Conservation (phyloP, 305 asterid genomes). For the Euphrasia arctica region DNA sequence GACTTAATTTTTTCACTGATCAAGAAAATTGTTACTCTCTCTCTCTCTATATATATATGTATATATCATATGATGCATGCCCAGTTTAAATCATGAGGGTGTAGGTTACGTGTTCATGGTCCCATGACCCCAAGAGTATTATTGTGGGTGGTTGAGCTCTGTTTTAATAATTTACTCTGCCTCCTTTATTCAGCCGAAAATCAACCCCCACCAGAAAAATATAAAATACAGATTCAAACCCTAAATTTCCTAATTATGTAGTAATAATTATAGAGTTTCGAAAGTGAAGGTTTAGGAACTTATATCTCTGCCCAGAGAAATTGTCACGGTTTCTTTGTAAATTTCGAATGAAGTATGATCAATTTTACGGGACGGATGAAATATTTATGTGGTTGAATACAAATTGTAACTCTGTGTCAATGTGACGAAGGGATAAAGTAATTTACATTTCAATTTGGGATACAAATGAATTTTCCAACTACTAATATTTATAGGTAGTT, state of each 20-base stretch:
- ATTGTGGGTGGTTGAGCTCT: conserved; percentile 20
- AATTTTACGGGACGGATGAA: no score
- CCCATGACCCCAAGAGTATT: background rate
- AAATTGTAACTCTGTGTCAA: no score
- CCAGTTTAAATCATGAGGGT: background rate
- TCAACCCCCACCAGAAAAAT: background rate
- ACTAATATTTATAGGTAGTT: no score
- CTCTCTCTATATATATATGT: background rate
- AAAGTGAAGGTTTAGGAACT: no score
- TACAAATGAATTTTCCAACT: no score
- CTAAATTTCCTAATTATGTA: background rate
- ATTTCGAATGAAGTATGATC: no score
- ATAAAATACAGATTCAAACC: background rate
- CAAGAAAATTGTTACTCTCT: background rate
- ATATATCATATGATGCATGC: background rate
- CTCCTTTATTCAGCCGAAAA: background rate
- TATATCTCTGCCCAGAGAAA: no score
- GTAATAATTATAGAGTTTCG: no score
- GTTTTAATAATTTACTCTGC: conserved; percentile 16
- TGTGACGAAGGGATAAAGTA: no score
- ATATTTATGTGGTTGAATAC: no score
- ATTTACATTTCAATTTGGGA: no score
- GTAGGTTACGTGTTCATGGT: background rate
- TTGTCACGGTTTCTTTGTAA: no score
- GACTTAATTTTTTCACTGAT: conserved; percentile 1